Evolutionary conservation across 805 yeast species (phyloP).

Genomic region (Cyberlindnera maclurae): DNA sequence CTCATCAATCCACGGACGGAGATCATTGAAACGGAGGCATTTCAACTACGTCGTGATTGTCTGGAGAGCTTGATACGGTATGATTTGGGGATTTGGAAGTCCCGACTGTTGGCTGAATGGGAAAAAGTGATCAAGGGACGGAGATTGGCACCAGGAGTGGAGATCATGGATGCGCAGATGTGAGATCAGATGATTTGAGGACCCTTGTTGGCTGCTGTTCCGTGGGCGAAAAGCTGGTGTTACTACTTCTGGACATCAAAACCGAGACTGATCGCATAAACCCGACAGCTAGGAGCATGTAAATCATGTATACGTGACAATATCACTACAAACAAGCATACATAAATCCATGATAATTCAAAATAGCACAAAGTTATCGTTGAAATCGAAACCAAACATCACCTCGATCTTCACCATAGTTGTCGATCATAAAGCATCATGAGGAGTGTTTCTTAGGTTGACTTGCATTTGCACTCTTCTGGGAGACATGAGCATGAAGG

Average conservation of each 20-base stretch:
- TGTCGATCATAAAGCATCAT: too few relatives aligned
- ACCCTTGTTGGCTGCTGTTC: too few relatives aligned
- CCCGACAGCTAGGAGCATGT: too few relatives aligned
- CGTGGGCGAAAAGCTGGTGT: too few relatives aligned
- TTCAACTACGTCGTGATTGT: constrained; percentile 14
- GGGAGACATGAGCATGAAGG: constrained; percentile 4
- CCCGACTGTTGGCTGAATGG: constrained; percentile 10
- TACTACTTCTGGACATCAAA: too few relatives aligned
- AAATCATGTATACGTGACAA: too few relatives aligned
- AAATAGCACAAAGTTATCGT: too few relatives aligned
- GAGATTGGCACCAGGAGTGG: constrained; percentile 8
- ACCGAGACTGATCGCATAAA: too few relatives aligned
- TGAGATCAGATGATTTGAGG: constrained; percentile 1
- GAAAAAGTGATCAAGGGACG: constrained; percentile 10
- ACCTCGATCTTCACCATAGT: too few relatives aligned
- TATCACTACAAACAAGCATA: too few relatives aligned
- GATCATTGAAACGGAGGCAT: constrained; percentile 17
- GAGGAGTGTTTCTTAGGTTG: background rate
- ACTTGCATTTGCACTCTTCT: constrained; percentile 1
- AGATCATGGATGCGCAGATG: constrained; percentile 4
- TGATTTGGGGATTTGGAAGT: constrained; percentile 16
- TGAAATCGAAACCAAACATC: background rate
- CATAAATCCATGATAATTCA: too few relatives aligned
- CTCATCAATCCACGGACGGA: constrained; percentile 1
- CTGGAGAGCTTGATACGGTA: constrained; percentile 10